Base-by-base conservation (phyloP, 2,329 filamentous ascomycete genomes). In the Bipolaris gigantea region DNA sequence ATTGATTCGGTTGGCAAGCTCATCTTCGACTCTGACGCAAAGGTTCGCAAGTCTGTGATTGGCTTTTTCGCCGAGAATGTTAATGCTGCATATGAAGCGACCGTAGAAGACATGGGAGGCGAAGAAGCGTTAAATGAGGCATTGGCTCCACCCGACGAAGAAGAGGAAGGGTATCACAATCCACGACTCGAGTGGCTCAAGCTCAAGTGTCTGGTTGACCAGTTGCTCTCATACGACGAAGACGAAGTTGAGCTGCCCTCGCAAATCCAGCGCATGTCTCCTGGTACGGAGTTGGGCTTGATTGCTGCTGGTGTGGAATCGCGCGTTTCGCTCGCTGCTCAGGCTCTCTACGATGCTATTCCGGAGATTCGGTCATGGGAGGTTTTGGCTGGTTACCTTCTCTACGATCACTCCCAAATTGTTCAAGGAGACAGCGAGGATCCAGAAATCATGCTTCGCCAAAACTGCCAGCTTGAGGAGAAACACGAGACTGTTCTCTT, bases 61-160 rank as follows among this genome's bases (percentile, higher is more conserved):
- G 84, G 83, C 11, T 99, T 99, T 80, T 97, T 99, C 66, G 87
- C 89, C 16, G 89, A 90, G 55, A 93, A 91, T 62, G 87, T 97
- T 36, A 83, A 89, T 35, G 92, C 97, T 66, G 81, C 89, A 3
- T 91, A 91, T 60, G 87, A 92, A 30, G 82, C 83, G 48, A 91
- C 89, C 68, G 77, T 93, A 3, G 92, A 97, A 55, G 89, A 94
- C 49, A 84, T 97, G 53, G 90, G 90, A 38, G 92, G 93, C 21
- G 83, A 87, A 48, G 90, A 94, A 61, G 82, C 79, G 0, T 78
- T 96, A 8, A 85, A 90, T 41, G 92, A 97, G 67, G 79, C 85
- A 8, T 82, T 96, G 52, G 84, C 86, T 8, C 84, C 84, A 1
- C 81, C 83, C 34, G 84, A 89, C n/a, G 84, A 89, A 15, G 86